Evolutionary conservation across 805 yeast genomes (phyloP), one percentile per base, ranked within the genome.

Genomic region (Zygotorulaspora florentina): DNA sequence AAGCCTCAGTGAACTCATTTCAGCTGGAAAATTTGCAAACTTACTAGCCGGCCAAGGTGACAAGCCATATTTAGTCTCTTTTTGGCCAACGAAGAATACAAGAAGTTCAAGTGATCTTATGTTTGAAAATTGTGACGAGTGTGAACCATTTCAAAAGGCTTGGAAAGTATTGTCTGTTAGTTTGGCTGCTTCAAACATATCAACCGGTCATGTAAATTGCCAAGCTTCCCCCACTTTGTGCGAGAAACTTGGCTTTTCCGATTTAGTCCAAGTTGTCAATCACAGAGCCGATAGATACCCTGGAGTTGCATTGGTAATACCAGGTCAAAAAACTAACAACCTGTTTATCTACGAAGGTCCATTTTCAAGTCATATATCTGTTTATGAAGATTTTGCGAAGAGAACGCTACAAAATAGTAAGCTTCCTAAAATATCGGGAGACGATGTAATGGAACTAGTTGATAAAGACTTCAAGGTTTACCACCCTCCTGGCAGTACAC

Each of bases 201-300:
- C 63, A 11, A 64, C 78, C 0, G 84, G 77, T 3, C 87, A 80
- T 59, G 68, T 84, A 52, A 81, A 79, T 62, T 85, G 93, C 63
- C 62, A 66, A 30, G 57, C 74, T 9, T 74, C 79, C 54, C 62
- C 69, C 3, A 64, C 67, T 15, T 57, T 83, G 1, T 85, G 95
- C 59, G 54, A 64, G 23, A 67, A 74, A 34, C 58, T 85, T 37
- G 82, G 80, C 0, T 66, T 77, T 47, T 53, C 53, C 0, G 60
- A 66, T 17, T 58, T 76, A 47, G 54, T 65, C 7, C 41, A 50
- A 17, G 35, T 42, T 5, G 35, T 44, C 9, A 46, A 50, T 16
- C 41, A 40, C 30, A 39, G 55, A 12, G 44, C 17, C 45, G 55
- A 51, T 12, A 50, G 54, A 45, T 40, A 35, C 6, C 85, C 86